These are phyloP conservation scores for Nitzschia sp. DNA, from an alignment of 108 stramenopile genomes.

Conservation along the genomic window DNA sequence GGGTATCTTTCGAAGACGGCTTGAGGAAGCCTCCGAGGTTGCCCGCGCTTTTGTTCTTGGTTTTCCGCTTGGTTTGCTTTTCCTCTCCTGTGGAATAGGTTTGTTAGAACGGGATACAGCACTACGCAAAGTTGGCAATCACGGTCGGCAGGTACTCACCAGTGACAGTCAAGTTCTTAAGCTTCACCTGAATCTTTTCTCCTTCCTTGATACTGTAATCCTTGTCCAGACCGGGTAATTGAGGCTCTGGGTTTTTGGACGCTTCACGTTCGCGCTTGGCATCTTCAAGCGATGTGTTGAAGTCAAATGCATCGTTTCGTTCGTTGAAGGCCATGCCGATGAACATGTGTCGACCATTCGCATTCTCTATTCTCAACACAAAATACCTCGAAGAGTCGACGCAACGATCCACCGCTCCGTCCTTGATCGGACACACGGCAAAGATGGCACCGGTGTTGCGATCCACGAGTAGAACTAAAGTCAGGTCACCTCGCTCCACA, in stretches of 20 bases:
- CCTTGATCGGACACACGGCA: conserved; percentile 87
- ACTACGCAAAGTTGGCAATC: background rate
- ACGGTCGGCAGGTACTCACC: conserved; percentile 10
- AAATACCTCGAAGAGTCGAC: conserved; percentile 91
- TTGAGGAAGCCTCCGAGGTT: conserved; percentile 56
- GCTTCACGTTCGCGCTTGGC: conserved; percentile 72
- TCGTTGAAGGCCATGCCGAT: conserved; percentile 98
- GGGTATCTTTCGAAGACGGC: conserved; percentile 78
- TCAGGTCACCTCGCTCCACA: conserved; percentile 80
- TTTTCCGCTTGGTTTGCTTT: conserved; percentile 22
- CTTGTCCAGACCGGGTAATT: conserved; percentile 42
- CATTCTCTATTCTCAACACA: conserved; percentile 92
- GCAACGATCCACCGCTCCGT: conserved; percentile 88
- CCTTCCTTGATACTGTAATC: conserved; percentile 94
- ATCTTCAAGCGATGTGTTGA: conserved; percentile 95
- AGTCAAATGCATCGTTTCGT: conserved; percentile 97
- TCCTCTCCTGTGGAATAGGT: conserved; percentile 15
- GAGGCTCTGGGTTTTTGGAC: conserved; percentile 52
- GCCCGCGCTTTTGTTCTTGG: conserved; percentile 10
- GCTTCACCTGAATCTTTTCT: conserved; percentile 41
- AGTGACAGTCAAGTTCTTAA: conserved; percentile 33
- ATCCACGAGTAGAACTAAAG: conserved; percentile 82
- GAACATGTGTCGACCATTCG: conserved; percentile 92
- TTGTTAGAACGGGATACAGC: background rate
- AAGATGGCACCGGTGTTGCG: conserved; percentile 67